These are phyloP conservation scores for Candida parachauliodes DNA, from an alignment of 805 yeast species.

Conservation along the genomic window DNA sequence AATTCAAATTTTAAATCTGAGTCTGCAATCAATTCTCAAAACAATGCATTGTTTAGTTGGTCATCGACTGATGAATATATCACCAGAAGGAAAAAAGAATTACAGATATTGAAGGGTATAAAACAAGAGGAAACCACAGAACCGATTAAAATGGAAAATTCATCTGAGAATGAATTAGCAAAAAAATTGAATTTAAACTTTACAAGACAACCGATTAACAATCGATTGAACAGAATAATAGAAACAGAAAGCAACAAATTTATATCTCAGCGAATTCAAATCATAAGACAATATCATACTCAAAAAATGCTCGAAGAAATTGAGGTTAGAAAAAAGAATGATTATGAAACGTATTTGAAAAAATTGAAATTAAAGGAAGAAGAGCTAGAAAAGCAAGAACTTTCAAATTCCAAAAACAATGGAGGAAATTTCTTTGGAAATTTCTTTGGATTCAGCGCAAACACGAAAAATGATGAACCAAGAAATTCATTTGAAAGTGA, in stretches of 20 bases:
- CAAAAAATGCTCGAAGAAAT: slow-evolving; percentile 34
- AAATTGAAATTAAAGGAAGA: slow-evolving; percentile 36
- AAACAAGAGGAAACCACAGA: slow-evolving; percentile 3
- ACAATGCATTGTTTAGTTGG: slow-evolving; percentile 41
- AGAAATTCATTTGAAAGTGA: slow-evolving; percentile 6
- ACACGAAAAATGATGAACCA: neutral
- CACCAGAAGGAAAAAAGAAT: slow-evolving; percentile 18
- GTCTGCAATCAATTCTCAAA: slow-evolving; percentile 9
- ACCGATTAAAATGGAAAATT: neutral
- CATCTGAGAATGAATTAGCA: neutral
- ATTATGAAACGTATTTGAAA: slow-evolving; percentile 35
- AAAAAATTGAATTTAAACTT: slow-evolving; percentile 11
- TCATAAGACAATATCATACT: slow-evolving; percentile 35
- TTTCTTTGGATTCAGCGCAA: slow-evolving; percentile 23
- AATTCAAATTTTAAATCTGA: slow-evolving; percentile 4
- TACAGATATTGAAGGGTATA: slow-evolving; percentile 5
- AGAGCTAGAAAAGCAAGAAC: slow-evolving; percentile 31
- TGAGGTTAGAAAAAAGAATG: slow-evolving; percentile 36
- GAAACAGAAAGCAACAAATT: slow-evolving; percentile 37
- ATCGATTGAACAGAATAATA: slow-evolving; percentile 24
- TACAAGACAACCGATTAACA: slow-evolving; percentile 19
- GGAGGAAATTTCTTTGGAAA: slow-evolving; percentile 25
- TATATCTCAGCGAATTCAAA: slow-evolving; percentile 36
- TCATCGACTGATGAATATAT: slow-evolving; percentile 40
- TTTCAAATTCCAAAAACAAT: slow-evolving; percentile 6